phyloP scores from a whole-genome alignment of 2,329 filamentous ascomycete species.

The Lecanicillium sp. region DNA sequence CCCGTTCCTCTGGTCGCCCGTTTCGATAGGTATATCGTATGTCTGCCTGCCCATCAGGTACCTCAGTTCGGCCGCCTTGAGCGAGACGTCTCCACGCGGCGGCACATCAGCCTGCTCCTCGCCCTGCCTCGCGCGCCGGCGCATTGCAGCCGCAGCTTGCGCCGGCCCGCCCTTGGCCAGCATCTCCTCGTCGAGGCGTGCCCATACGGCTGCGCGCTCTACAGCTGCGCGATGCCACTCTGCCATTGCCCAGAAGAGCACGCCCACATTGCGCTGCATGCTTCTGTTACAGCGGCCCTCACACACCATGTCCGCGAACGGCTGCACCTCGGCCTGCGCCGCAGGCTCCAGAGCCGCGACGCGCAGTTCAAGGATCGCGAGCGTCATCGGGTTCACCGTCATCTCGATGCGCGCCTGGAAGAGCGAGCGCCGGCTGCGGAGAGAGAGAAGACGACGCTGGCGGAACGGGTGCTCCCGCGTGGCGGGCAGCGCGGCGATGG shows the following conservation, averaged over 20 bases:
- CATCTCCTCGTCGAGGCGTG: conserved; percentile 44
- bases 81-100: conserved; percentile 4
- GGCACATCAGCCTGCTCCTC: conserved; percentile 19
- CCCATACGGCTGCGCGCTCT: conserved; percentile 59
- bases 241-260: conserved; percentile 60
- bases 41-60: conserved; percentile 48
- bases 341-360: conserved; percentile 52
- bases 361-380: conserved; percentile 45
- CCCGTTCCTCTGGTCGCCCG: conserved; percentile 26
- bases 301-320: conserved; percentile 43
- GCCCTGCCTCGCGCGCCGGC: conserved; percentile 18
- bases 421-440: conserved; percentile 41
- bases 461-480: conserved; percentile 30
- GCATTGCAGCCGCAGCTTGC: conserved; percentile 20
- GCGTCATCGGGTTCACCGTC: conserved; percentile 48
- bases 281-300: conserved; percentile 35
- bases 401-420: conserved; percentile 54
- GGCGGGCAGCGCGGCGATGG: conserved; percentile 39
- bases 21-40: conserved; percentile 38
- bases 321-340: conserved; percentile 52
- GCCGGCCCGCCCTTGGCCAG: conserved; percentile 25
- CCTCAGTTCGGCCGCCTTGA: conserved; percentile 39
- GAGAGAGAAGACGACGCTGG: conserved; percentile 52
- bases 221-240: conserved; percentile 60
- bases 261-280: conserved; percentile 50